A percentile compares a stretch with the other conserved stretches of the same genome.
Conservation (phyloP, 495 filamentous ascomycete genomes). For the Recurvomyces mirabilis region DNA sequence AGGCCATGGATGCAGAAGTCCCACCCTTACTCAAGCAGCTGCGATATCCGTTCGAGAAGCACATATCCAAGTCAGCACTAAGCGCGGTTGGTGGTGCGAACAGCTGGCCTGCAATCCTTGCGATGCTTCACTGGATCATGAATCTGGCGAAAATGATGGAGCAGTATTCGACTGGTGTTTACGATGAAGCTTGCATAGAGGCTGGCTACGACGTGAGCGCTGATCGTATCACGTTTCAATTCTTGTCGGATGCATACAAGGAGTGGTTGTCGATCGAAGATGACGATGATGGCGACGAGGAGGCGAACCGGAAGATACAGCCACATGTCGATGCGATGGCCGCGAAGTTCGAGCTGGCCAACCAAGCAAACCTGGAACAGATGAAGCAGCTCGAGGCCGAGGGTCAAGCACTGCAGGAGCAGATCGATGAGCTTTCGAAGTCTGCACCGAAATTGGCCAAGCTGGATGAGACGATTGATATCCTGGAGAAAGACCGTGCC, state of each 20-base stretch:
- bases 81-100: slow-evolving; percentile 87
- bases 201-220: slow-evolving; percentile 74
- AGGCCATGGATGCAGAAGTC: slow-evolving; percentile 87
- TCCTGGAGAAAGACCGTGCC: slow-evolving; percentile 77
- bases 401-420: slow-evolving; percentile 60
- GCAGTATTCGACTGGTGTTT: slow-evolving; percentile 56
- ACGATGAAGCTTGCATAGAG: slow-evolving; percentile 81
- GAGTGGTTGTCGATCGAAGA: slow-evolving; percentile 79
- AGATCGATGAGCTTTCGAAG: slow-evolving; percentile 82
- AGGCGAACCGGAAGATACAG: slow-evolving; percentile 57
- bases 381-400: slow-evolving; percentile 74
- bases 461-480: slow-evolving; percentile 70
- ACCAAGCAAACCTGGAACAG: slow-evolving; percentile 69
- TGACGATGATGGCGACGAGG: slow-evolving; percentile 74
- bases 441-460: slow-evolving; percentile 68
- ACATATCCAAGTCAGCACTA: slow-evolving; percentile 89
- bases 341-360: slow-evolving; percentile 70
- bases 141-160: slow-evolving; percentile 88
- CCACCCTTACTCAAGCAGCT: slow-evolving; percentile 82
- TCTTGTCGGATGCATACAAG: slow-evolving; percentile 75
- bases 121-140: slow-evolving; percentile 98
- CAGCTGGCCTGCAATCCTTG: slow-evolving; percentile 90
- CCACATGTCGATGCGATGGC: slow-evolving; percentile 89
- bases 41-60: slow-evolving; percentile 86
- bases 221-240: slow-evolving; percentile 87